Evolutionary conservation across 192 early-diverging fungal species (phyloP), one percentile per base, ranked within the genome.

Genomic region (Pilaira anomala): DNA sequence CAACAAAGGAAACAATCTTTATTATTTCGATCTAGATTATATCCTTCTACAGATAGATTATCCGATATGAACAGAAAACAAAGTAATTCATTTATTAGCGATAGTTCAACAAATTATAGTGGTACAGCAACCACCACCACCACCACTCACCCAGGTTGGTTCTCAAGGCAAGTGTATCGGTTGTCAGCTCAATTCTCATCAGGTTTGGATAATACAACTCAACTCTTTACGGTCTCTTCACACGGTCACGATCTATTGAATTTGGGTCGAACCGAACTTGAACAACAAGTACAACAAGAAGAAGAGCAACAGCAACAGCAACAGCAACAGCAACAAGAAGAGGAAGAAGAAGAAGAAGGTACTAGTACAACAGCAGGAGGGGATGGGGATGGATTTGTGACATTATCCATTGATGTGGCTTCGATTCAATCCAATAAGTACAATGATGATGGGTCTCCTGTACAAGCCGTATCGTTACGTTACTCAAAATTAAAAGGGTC

Each of bases 401-500:
- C 56, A 2, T 57, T 65, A 26, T 56, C 57, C 42, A 66, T 71
- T 55, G 50, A 71, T 14, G 57, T 52, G 1, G 46, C 63, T 33
- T 59, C 56, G 46, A 39, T 52, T 22, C n/a, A 24, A 22, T 22
- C 29, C 16, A 25, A 39, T 29, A 48, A 65, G 12, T 45, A 48
- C 4, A 45, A 56, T 29, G 53, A 67, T 2, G 63, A 59, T 44
- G 65, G 57, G 16, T 29, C 21, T 3, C 25, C 65, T 8, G 33
- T 60, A 19, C 49, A 39, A 8, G 36, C 25, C 8, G 51, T 62
- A 18, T 29, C 59, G 13, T 3, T 68, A 28, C 44, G 51, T 14
- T 68, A 62, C 21, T 62, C 60, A 0, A 60, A 62, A 33, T 22
- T 25, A 14, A 29, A 61, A 46, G 67, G 67, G 8, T 68, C 67